phyloP scores from a whole-genome alignment of 352 stramenopile species.

The Phytophthora palmivora region DNA sequence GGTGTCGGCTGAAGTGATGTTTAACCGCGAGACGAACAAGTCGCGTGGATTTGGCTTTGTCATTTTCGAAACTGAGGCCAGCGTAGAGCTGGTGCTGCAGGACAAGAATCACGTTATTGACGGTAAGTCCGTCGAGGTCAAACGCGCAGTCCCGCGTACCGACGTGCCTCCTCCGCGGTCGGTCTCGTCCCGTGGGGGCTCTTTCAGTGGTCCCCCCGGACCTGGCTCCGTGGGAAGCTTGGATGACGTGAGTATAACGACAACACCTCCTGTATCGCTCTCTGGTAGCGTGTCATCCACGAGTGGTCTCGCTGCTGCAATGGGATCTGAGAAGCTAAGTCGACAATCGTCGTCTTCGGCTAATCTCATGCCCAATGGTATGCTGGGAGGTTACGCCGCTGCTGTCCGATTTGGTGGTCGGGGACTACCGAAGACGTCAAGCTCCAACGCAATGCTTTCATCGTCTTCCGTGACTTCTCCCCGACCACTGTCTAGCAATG shows the following conservation, averaged over 20 bases:
- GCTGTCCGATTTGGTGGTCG: constrained; percentile 78
- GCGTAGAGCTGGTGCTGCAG: constrained; percentile 88
- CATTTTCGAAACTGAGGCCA: constrained; percentile 91
- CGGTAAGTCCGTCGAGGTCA: constrained; percentile 92
- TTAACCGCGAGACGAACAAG: constrained; percentile 96
- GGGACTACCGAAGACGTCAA: constrained; percentile 46
- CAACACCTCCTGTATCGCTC: constrained; percentile 64
- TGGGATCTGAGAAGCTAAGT: constrained; percentile 39
- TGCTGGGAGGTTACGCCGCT: constrained; percentile 79
- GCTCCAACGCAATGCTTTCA: constrained; percentile 40
- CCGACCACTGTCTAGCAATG: constrained; percentile 36
- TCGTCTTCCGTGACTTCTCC: constrained; percentile 45
- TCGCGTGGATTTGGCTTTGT: constrained; percentile 94
- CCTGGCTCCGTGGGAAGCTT: constrained; percentile 77
- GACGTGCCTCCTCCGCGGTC: constrained; percentile 80
- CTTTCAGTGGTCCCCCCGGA: constrained; percentile 80
- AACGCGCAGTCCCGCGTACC: constrained; percentile 84
- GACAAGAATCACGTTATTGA: constrained; percentile 92
- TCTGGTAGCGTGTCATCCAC: constrained; percentile 58
- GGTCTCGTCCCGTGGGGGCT: constrained; percentile 74
- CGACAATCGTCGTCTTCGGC: constrained; percentile 33
- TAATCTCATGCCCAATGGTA: constrained; percentile 56
- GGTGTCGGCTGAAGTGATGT: constrained; percentile 95
- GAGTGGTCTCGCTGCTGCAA: constrained; percentile 39
- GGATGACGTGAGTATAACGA: constrained; percentile 67